A percentile compares a stretch with the other conserved stretches of the same genome.
Evolutionary conservation across 2,329 filamentous ascomycete species (phyloP).

Genomic region (Neurospora crassa): DNA sequence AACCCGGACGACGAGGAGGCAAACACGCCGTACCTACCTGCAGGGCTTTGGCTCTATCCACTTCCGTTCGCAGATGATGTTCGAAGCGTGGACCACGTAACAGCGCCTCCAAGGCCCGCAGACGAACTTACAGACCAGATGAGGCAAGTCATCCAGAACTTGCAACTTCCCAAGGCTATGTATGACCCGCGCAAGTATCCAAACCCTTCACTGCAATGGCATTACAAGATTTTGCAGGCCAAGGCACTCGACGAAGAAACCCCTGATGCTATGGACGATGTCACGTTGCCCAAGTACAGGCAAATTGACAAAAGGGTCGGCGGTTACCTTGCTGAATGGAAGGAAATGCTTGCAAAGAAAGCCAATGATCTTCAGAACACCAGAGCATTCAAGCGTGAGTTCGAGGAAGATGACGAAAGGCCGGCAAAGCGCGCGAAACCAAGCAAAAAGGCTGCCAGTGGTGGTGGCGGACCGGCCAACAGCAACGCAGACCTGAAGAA

Average conservation of each 20-base stretch:
- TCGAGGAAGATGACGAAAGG: constrained; percentile 32
- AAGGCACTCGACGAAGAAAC: constrained; percentile 87
- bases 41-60: constrained; percentile 80
- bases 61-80: constrained; percentile 87
- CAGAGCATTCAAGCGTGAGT: constrained; percentile 42
- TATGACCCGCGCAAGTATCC: constrained; percentile 85
- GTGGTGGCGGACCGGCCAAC: constrained; percentile 19
- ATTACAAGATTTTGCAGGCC: constrained; percentile 88
- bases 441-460: constrained; percentile 22
- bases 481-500: constrained; percentile 37
- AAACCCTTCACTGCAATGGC: constrained; percentile 91
- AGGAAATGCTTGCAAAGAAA: constrained; percentile 54
- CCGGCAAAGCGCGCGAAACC: constrained; percentile 37
- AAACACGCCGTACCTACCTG: constrained; percentile 62
- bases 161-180: constrained; percentile 75
- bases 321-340: constrained; percentile 69
- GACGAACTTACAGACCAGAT: constrained; percentile 71
- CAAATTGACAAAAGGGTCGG: constrained; percentile 87
- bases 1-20: constrained; percentile 55
- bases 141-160: constrained; percentile 71
- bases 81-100: constrained; percentile 53
- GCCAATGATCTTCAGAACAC: constrained; percentile 26
- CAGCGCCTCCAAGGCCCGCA: constrained; percentile 44
- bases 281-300: constrained; percentile 72
- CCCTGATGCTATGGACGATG: constrained; percentile 63